These are phyloP conservation scores for Sugiyamaella boreocaroliniensis DNA, from an alignment of 805 yeast genomes.

Conservation along the genomic window DNA sequence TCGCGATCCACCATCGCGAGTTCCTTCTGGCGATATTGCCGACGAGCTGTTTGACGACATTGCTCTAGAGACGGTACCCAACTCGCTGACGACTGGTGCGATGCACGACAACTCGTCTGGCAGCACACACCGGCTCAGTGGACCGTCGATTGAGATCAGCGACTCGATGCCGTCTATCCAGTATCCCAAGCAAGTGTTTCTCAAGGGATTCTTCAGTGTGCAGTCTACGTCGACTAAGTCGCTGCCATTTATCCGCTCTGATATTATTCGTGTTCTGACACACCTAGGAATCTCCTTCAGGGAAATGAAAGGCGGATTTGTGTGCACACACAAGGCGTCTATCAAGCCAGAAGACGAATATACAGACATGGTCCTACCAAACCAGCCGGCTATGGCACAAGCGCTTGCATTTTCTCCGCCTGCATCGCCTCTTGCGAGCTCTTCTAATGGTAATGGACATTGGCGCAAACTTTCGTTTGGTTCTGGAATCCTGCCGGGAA, in stretches of 20 bases:
- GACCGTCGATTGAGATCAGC: conserved; percentile 5
- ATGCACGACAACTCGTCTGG: conserved; percentile 2
- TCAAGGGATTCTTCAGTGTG: conserved; percentile 90
- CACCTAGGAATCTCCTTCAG: conserved; percentile 72
- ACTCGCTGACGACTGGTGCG: background rate
- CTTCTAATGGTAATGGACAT: conserved; percentile 15
- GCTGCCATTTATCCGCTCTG: conserved; percentile 77
- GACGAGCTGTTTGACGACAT: conserved; percentile 21
- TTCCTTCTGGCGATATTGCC: conserved; percentile 11
- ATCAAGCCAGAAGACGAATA: conserved; percentile 31
- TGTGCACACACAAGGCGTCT: conserved; percentile 53
- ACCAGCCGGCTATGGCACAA: conserved; percentile 5
- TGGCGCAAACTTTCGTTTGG: conserved; percentile 27
- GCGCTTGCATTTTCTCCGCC: conserved; percentile 13
- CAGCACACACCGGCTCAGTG: background rate
- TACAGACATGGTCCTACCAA: background rate
- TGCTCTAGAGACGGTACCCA: conserved; percentile 9
- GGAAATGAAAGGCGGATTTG: conserved; percentile 91
- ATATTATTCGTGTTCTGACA: conserved; percentile 68
- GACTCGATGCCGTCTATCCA: conserved; percentile 61
- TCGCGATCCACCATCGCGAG: conserved; percentile 4
- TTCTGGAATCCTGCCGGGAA: conserved; percentile 18
- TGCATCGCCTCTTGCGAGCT: conserved; percentile 16
- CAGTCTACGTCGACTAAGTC: conserved; percentile 94
- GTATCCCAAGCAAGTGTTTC: conserved; percentile 80